Evolutionary conservation across 2,329 filamentous ascomycete species (phyloP), one percentile per base, ranked within the genome.

Genomic region (Falciphora oryzae): DNA sequence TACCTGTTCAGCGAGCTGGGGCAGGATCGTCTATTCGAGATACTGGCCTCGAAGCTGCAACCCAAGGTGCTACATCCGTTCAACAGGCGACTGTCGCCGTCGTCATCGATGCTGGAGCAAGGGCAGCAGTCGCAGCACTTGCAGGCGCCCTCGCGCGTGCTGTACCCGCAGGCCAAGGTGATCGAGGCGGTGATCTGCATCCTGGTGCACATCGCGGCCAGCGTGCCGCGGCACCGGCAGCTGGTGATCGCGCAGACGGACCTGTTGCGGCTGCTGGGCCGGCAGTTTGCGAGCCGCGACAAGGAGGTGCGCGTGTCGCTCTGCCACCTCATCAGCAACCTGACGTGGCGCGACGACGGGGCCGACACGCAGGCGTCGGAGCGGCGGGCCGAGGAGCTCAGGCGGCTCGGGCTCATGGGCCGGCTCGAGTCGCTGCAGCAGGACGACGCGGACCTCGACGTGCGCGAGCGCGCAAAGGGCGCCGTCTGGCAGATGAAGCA

Each of bases 151-250:
- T 75, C 81, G 0, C 79, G 81, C 60, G 76, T 88, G 32, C 73
- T 88, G 13, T 81, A 85, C 66, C 83, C 85, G 11, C 84, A 85
- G 67, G 73, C 83, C 29, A 90, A 92, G 75, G 90, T 97, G 67
- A 83, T 97, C 63, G 84, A 86, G 70, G 85, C 91, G 3, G 89
- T 94, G 14, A 86, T 92, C 32, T 95, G 88, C 73, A 88, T 97
- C 65, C 82, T 98, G 61, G 89, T 95, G 18, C 93, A 98, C 77
- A 87, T 98, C 70, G 92, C 93, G 25, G 94, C 93, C 13, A 92
- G 92, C 68, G 81, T 88, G 16, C 87, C 92, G 3, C 84, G 85
- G 35, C 92, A 97, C 75, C 87, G 92, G 64, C 88, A 93, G 71
- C 78, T 92, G 22, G 81, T 96, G 14, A 86, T 96, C 63, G 83